These are phyloP conservation scores for Geotrichum restrictum DNA, from an alignment of 1,139 yeast species.

Conservation along the genomic window DNA sequence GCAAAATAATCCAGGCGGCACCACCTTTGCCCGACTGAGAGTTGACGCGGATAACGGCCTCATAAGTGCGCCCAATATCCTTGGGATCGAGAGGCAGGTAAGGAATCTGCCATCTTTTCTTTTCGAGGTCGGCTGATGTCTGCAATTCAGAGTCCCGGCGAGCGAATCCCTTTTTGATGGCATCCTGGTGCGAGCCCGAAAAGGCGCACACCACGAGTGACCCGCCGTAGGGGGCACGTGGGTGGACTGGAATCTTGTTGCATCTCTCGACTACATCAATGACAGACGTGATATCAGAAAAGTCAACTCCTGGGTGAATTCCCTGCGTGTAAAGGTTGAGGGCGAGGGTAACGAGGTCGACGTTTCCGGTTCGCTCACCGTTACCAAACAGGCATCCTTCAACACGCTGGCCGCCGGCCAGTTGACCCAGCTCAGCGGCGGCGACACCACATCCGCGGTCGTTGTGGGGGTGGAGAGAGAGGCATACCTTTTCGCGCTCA, in stretches of 20 bases:
- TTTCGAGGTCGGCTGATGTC: conserved; percentile 38
- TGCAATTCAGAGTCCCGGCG: conserved; percentile 46
- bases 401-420: conserved; percentile 97
- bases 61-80: conserved; percentile 94
- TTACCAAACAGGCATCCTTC: conserved; percentile 97
- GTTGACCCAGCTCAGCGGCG: conserved; percentile 86
- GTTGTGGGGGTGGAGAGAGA: conserved; percentile 92
- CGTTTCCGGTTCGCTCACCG: conserved; percentile 98
- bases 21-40: conserved; percentile 99
- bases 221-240: conserved; percentile 96
- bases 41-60: conserved; percentile 95
- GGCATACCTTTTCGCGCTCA: conserved; percentile 79
- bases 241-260: conserved; percentile 89
- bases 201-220: conserved; percentile 95
- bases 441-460: conserved; percentile 98
- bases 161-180: conserved; percentile 91
- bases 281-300: conserved; percentile 74
- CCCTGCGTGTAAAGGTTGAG: conserved; percentile 94
- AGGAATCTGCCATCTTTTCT: conserved; percentile 70
- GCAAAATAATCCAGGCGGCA: conserved; percentile 93
- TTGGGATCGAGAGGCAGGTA: conserved; percentile 94
- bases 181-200: conserved; percentile 96
- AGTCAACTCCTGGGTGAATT: conserved; percentile 77
- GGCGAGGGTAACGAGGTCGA: conserved; percentile 89
- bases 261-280: conserved; percentile 88